A percentile compares a stretch with the other conserved stretches of the same genome.
Conservation (phyloP, 1,284 basidiomycete species). For the Tilletia caries region DNA sequence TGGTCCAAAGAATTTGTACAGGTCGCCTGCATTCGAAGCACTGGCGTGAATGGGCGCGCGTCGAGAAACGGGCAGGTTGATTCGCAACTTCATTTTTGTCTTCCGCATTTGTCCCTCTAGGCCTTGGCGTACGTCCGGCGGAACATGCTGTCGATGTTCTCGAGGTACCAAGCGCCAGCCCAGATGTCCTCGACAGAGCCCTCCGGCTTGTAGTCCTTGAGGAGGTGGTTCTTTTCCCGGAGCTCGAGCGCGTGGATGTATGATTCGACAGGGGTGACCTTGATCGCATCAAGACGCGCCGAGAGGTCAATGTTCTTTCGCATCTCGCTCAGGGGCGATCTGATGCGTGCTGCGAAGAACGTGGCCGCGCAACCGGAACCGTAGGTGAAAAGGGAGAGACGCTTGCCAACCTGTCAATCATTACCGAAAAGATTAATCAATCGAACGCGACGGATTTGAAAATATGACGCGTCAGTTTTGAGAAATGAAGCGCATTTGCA, state of each 20-base stretch:
- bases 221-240: conserved; percentile 88
- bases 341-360: conserved; percentile 71
- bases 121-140: conserved; percentile 71
- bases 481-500: background rate
- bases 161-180: conserved; percentile 90
- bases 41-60: too few species aligned
- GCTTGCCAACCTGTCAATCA: conserved; percentile 44
- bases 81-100: too few species aligned
- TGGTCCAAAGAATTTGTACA: too few species aligned
- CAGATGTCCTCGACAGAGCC: conserved; percentile 88
- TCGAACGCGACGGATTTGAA: background rate
- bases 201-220: conserved; percentile 76
- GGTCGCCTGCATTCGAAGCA: too few species aligned
- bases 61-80: too few species aligned
- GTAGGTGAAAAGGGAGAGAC: conserved; percentile 84
- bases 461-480: background rate
- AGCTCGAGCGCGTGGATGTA: conserved; percentile 70
- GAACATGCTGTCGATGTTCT: conserved; percentile 85
- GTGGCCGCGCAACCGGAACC: conserved; percentile 86
- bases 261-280: conserved; percentile 83
- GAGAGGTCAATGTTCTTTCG: conserved; percentile 74
- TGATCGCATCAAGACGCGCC: conserved; percentile 75
- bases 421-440: conserved; percentile 14
- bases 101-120: conserved; percentile 10
- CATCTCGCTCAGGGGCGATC: conserved; percentile 83